These are phyloP conservation scores for Apiotrichum mycotoxinovorans DNA, from an alignment of 1,284 basidiomycete genomes.

Conservation along the genomic window DNA sequence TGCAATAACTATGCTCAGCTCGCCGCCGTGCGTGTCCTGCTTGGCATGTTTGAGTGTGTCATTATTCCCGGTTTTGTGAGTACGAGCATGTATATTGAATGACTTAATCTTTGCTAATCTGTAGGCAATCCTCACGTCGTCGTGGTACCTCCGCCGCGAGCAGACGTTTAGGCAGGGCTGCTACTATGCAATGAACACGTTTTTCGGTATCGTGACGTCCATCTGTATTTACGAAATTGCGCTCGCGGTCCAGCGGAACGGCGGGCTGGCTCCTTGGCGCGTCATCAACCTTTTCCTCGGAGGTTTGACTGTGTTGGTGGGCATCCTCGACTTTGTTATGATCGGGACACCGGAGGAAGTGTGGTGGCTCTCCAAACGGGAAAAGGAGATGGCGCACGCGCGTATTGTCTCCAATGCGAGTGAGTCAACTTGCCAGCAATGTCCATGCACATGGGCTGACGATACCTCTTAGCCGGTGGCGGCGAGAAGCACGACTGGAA, in stretches of 20 bases:
- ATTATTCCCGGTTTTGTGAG: constrained; percentile 18
- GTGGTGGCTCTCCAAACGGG: constrained; percentile 22
- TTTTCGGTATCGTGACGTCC: constrained; percentile 10
- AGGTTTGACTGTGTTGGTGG: constrained; percentile 18
- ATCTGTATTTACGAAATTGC: constrained; percentile 27
- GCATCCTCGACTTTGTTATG: constrained; percentile 21
- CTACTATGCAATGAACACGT: constrained; percentile 27
- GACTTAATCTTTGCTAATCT: too few relatives aligned
- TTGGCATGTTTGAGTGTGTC: constrained; percentile 26
- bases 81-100: too few relatives aligned
- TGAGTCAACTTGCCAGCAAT: not conserved
- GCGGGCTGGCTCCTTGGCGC: constrained; percentile 26
- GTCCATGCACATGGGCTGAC: constrained; percentile 14
- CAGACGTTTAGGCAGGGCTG: constrained; percentile 23
- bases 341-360: constrained; percentile 28
- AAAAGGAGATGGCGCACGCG: constrained; percentile 19
- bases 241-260: constrained; percentile 8
- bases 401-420: constrained; percentile 21
- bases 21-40: constrained; percentile 22
- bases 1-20: constrained; percentile 30
- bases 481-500: constrained; percentile 24
- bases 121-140: constrained; percentile 26
- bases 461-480: constrained; percentile 18
- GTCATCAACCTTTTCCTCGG: constrained; percentile 36
- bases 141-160: constrained; percentile 33